These are phyloP conservation scores for Ampelocalamus luodianensis DNA, from an alignment of 176 grass and related monocot species.

Conservation along the genomic window DNA sequence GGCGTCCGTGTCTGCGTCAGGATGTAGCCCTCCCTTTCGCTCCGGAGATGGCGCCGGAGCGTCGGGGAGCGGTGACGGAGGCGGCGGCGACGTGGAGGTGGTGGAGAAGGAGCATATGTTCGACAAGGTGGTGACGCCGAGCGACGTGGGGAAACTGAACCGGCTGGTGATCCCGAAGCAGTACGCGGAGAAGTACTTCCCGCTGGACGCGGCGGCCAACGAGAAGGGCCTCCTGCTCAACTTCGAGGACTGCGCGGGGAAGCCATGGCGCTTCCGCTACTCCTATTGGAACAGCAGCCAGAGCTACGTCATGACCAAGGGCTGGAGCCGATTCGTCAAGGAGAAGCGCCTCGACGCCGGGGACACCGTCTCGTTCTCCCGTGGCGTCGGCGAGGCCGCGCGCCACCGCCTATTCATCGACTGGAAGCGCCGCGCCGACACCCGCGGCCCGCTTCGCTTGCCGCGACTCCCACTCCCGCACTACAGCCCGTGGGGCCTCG, in stretches of 20 bases:
- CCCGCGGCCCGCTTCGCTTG: constrained; percentile 47
- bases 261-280: constrained; percentile 98
- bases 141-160: constrained; percentile 98
- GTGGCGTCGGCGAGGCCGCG: constrained; percentile 59
- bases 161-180: constrained; percentile 98
- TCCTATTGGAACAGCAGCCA: constrained; percentile 99
- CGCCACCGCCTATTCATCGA: constrained; percentile 82
- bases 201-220: constrained; percentile 69
- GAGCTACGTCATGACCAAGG: constrained; percentile 99
- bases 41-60: constrained; percentile 49
- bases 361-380: constrained; percentile 93
- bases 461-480: constrained; percentile 51
- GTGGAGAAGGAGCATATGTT: constrained; percentile 99
- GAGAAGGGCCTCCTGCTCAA: constrained; percentile 83
- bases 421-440: constrained; percentile 80
- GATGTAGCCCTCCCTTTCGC: constrained; percentile 40
- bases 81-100: neutral
- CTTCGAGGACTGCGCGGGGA: constrained; percentile 91
- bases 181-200: constrained; percentile 97
- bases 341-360: constrained; percentile 94
- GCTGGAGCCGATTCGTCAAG: constrained; percentile 99
- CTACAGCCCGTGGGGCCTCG: constrained; percentile 50
- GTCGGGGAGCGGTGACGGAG: constrained; percentile 45
- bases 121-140: constrained; percentile 97
- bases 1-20: constrained; percentile 29